Percentiles rank a stretch among this genome's conserved stretches.
These are phyloP conservation scores for Blepharisma japonicum DNA, from an alignment of 73 alveolate species.

Conservation along the genomic window DNA sequence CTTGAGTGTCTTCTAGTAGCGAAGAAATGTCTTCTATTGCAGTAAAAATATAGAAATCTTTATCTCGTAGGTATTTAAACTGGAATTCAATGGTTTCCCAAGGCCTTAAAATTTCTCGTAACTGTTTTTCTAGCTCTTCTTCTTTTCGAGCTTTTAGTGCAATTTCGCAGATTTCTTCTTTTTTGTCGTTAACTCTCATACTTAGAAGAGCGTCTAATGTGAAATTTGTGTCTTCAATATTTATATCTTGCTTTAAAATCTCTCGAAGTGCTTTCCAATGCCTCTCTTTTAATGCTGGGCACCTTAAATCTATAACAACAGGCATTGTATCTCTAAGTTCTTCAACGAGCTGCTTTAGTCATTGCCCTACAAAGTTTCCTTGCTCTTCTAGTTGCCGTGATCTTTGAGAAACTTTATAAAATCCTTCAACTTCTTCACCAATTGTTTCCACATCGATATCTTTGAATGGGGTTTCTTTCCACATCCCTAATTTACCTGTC, in stretches of 20 bases:
- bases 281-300: conserved; percentile 41
- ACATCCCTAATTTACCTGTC: not conserved
- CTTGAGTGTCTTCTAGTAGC: conserved; percentile 91
- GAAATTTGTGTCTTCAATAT: conserved; percentile 61
- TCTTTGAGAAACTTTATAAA: conserved; percentile 47
- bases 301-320: conserved; percentile 70
- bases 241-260: conserved; percentile 60
- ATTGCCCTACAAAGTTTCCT: conserved; percentile 57
- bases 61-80: conserved; percentile 64
- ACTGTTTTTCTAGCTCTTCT: conserved; percentile 61
- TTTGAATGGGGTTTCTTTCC: conserved; percentile 2
- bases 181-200: conserved; percentile 57
- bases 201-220: conserved; percentile 55
- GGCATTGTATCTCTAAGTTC: conserved; percentile 83
- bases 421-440: conserved; percentile 59
- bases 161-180: conserved; percentile 67
- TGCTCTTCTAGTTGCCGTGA: conserved; percentile 49
- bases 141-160: conserved; percentile 85
- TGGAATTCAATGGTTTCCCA: conserved; percentile 80
- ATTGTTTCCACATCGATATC: not conserved
- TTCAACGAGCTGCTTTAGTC: conserved; percentile 63
- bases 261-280: conserved; percentile 80
- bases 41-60: conserved; percentile 80
- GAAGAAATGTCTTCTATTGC: conserved; percentile 90
- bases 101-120: conserved; percentile 47